Evolutionary conservation across 352 stramenopile species (phyloP), one percentile per base, ranked within the genome.

Genomic region (Phytophthora rubi): DNA sequence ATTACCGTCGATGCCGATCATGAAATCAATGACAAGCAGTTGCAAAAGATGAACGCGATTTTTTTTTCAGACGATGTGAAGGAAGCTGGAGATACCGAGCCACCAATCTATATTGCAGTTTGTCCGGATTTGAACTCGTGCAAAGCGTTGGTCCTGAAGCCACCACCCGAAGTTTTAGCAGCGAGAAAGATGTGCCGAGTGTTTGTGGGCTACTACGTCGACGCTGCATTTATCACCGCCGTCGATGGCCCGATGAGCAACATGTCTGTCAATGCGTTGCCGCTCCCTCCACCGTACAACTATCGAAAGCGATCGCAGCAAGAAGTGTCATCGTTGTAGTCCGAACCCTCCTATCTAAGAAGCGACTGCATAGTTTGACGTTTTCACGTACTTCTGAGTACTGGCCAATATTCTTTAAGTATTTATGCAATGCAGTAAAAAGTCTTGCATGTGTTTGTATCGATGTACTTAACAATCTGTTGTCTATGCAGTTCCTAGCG

Each of bases 401-500:
- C 23, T 26, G 23, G 1, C 23, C 23, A 26, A 26, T 26, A 26
- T 26, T 26, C 18, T 21, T 21, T 21, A 21, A 21, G 18, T 21
- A 26, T 26, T 26, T 26, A 26, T 26, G 23, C 23, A 26, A 26
- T 26, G 23, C 23, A 26, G 23, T 26, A 26, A 26, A 26, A 26
- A 26, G 23, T 26, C 23, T 26, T 26, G 23, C 23, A 26, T 26
- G 23, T 26, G 23, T 26, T 26, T 26, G 23, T 35, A 35, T 35
- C 32, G 4, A 35, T 35, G 32, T 35, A 35, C 23, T 35, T 9
- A 35, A 35, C 32, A 26, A 26, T 26, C 23, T 26, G 23, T 26
- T 26, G 23, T 48, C 35, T 26, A 39, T 37, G 44, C 42, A 23
- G 48, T 18, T 62, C 32, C 35, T 80, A 86, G 16, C 76, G 70